Evolutionary conservation across 202 grass and related monocot genomes (phyloP), one percentile per base, ranked within the genome.

Genomic region (Brachypodium distachyon): DNA sequence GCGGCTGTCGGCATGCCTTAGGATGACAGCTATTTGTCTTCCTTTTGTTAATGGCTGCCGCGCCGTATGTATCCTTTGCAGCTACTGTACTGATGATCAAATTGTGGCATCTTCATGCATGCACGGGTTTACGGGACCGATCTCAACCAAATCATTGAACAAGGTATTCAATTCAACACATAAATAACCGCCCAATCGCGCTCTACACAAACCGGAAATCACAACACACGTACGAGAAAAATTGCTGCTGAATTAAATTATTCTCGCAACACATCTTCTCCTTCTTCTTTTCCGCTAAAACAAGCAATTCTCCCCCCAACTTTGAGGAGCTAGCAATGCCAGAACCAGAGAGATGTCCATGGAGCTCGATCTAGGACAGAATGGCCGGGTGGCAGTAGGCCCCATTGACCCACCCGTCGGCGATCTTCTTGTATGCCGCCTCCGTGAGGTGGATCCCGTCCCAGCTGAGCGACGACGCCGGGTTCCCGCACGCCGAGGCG

Each of bases 401-500:
- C 10, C 90, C 90, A 25, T 66, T 75, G 68, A 88, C 14, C 86
- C 85, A 92, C 0, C 90, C 90, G 54, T 88, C 72, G 70, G 90
- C 79, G 78, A 92, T 86, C 63, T 81, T 37, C 69, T 48, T 85
- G 74, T 92, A 82, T 2, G 90, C 90, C 34, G 90, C 90, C 69
- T 92, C 90, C 1, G 90, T 92, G 0, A 88, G 78, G 70, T 92
- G 90, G 44, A 92, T 88, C 23, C 90, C 90, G 29, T 92, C 90
- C 90, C 90, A 92, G 79, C 90, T 92, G 8, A 88, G 34, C 33
- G 83, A 86, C 31, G 85, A 22, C 14, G 82, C 2, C 7, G 89
- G 89, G 73, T 62, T 51, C 4, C 46, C 6, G 78, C 89, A 92
- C 33, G 85, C 85, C 40, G 21, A 82, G 0, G 85, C 80, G 2